Base-by-base conservation (phyloP, 495 filamentous ascomycete genomes). In the Xylaria flabelliformis region DNA sequence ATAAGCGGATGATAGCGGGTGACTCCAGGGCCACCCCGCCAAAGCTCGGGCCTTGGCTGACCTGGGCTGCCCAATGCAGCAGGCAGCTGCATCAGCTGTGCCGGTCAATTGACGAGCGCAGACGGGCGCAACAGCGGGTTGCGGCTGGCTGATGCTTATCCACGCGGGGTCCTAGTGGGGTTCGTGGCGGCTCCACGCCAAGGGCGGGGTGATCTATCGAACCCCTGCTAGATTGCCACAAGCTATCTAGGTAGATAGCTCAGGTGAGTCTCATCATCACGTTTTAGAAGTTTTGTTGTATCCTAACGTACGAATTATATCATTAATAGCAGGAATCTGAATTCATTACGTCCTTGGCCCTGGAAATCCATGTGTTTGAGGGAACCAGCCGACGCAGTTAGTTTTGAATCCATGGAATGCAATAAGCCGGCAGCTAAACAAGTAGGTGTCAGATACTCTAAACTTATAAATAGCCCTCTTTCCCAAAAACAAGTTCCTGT, bases 71-170 rank as follows among this genome's bases (percentile, higher is more conserved):
- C 65, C 48, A 56, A 67, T 55, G 13, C 65, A 67, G 65, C 65
- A 67, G 65, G 65, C 50, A 67, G 65, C 65, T 55, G 13, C 29
- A 67, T 67, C 65, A 67, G 65, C 65, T 67, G 65, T 17, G 36
- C 34, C 21, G 65, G 65, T 67, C 65, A 67, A 67, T 55, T 55
- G 50, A 67, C 65, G 50, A 48, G 48, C 65, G 44, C 6, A 48
- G 41, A 32, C 59, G n/a, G 59, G 8, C 58, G 58, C 58, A 53
- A 53, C 50, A 36, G 55, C 55, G 51, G 51, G 51, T 10, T 55
- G 26, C 24, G 53, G 53, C 53, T 56, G 64, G 64, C 64, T 66
- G 64, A 24, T 53, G 64, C 64, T 39, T 36, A 53, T 39, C 32
- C 64, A 53, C 34, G 58, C 32, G 58, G 58, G 58, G 58, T 61